phyloP scores from a whole-genome alignment of 1,139 yeast species.

The Lodderomyces beijingensis region DNA sequence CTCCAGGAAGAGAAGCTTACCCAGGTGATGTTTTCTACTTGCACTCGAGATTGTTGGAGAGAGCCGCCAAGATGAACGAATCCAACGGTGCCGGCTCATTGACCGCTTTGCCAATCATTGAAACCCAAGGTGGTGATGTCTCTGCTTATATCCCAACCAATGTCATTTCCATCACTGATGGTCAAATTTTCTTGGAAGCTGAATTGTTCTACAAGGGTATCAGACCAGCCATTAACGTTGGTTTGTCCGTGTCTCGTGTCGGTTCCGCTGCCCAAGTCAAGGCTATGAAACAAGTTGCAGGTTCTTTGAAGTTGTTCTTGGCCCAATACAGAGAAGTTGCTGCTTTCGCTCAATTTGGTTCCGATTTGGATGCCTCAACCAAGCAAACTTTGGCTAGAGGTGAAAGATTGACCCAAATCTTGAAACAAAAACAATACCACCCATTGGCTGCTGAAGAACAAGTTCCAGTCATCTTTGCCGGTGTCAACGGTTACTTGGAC shows the following conservation, averaged over 20 bases:
- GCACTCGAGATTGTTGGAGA: slow-evolving; percentile 93
- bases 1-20: slow-evolving; percentile 97
- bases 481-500: slow-evolving; percentile 99
- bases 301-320: slow-evolving; percentile 99
- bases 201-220: slow-evolving; percentile 99
- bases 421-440: slow-evolving; percentile 95
- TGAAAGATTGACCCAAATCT: slow-evolving; percentile 99
- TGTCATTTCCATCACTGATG: slow-evolving; percentile 96
- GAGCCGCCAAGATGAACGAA: slow-evolving; percentile 96
- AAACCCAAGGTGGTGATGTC: slow-evolving; percentile 99
- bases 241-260: slow-evolving; percentile 99
- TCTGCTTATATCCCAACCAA: slow-evolving; percentile 97
- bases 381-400: slow-evolving; percentile 99
- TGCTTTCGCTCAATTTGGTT: slow-evolving; percentile 99
- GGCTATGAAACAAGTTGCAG: slow-evolving; percentile 99
- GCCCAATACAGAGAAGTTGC: slow-evolving; percentile 99
- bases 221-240: slow-evolving; percentile 99
- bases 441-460: slow-evolving; percentile 99
- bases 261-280: slow-evolving; percentile 99
- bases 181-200: slow-evolving; percentile 98
- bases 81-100: slow-evolving; percentile 89
- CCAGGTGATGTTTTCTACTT: slow-evolving; percentile 97
- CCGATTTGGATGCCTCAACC: slow-evolving; percentile 99
- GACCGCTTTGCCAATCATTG: slow-evolving; percentile 94
- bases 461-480: slow-evolving; percentile 98